Conservation (phyloP, 768 basidiomycete genomes). For the Mycena olivaceomarginata region DNA sequence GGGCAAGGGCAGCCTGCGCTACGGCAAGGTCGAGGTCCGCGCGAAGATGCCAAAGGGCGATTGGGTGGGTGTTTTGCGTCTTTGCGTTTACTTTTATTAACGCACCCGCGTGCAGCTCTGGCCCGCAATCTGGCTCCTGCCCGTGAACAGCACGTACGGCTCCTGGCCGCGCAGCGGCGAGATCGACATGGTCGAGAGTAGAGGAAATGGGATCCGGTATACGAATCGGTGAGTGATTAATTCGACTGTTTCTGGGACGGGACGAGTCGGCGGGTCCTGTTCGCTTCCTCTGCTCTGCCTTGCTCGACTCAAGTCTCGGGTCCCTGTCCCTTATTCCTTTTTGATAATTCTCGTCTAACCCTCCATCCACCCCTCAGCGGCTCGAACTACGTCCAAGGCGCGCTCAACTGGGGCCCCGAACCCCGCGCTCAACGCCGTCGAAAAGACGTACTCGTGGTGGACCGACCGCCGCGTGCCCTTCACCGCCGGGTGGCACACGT, state of each 20-base stretch:
- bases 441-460: conserved; percentile 88
- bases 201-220: conserved; percentile 78
- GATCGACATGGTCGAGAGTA: conserved; percentile 84
- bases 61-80: too few relatives aligned
- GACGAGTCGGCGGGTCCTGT: background rate
- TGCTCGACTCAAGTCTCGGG: too few relatives aligned
- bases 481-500: conserved; percentile 84
- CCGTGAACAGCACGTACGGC: conserved; percentile 79
- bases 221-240: conserved; percentile 69
- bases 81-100: too few relatives aligned
- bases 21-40: conserved; percentile 84
- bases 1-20: conserved; percentile 49
- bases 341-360: background rate
- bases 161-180: conserved; percentile 82
- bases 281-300: too few relatives aligned
- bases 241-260: conserved; percentile 57
- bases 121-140: conserved; percentile 92
- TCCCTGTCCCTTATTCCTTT: too few relatives aligned
- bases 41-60: conserved; percentile 88
- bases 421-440: conserved; percentile 73
- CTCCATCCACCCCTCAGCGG: conserved; percentile 63
- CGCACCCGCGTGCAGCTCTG: too few relatives aligned
- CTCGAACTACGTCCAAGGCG: conserved; percentile 77
- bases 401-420: conserved; percentile 89
- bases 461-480: conserved; percentile 79